Base-by-base conservation (phyloP, 768 basidiomycete species). In the Trametes cubensis region DNA sequence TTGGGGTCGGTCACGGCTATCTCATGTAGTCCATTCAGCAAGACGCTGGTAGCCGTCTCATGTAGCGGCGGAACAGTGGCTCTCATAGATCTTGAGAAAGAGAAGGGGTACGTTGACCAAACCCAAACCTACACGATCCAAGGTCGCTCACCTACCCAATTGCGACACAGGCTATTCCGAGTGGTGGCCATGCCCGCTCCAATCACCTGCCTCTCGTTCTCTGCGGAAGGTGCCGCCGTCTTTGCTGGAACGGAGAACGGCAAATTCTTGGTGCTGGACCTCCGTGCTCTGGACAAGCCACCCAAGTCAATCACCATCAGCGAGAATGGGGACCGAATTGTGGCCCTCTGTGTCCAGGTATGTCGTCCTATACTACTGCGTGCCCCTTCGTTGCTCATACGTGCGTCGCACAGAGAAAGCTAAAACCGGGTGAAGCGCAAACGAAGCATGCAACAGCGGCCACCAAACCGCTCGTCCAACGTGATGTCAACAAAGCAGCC, bases 21-120 rank as follows among this genome's bases (percentile, higher is more conserved):
- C 10, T 78, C 83, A 7, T 85, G 83, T 63, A 90, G 89, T 64
- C 88, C 90, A 7, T 91, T 90, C 72, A 90, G 89, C 74, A 90
- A 87, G 75, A 87, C 86, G 2, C 75, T 92, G 38, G 77, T 88
- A 25, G 85, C 86, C 2, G 80, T 81, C 45, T 83, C 81, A 1
- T 86, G 81, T 44, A 76, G 80, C 14, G 76, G 73, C 4, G 89
- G 88, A 1, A 74, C 76, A 45, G 77, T 92, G 13, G 78, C 73
- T 4, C 77, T 91, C 8, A 73, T 91, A 51, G 90, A 92, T 69
- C 69, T 92, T 23, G 88, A 92, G 51, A 91, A 90, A 71, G 88
- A 90, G 60, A 85, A 85, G 66, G 81, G 83, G 89, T 90, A 45
- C 28, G 60, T 60, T 40, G 20, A 56, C 5, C 21, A 1, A 46